A percentile compares a stretch with the other conserved stretches of the same genome.
Conservation (phyloP, 371 early-diverging fungal species). For the Mucor irregularis region DNA sequence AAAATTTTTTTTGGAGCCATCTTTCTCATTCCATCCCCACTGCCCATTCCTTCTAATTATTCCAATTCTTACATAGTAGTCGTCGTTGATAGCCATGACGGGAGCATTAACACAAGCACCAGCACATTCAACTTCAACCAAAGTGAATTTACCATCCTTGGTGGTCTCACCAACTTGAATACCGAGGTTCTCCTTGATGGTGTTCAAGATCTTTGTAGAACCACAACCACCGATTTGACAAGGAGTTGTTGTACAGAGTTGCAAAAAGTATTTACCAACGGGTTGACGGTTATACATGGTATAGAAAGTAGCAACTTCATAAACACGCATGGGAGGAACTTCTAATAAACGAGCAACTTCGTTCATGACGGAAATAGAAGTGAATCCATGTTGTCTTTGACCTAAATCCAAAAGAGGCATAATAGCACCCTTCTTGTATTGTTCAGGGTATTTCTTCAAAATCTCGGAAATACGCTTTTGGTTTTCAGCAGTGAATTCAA, state of each 20-base stretch:
- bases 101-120: slow-evolving; percentile 99
- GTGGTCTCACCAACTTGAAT: slow-evolving; percentile 96
- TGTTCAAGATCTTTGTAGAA: slow-evolving; percentile 84
- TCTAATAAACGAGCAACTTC: slow-evolving; percentile 92
- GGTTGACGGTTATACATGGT: slow-evolving; percentile 99
- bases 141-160: slow-evolving; percentile 90
- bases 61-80: slow-evolving; percentile 79
- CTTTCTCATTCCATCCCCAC: neutral
- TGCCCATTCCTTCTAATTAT: neutral
- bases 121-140: slow-evolving; percentile 98
- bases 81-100: slow-evolving; percentile 96
- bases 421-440: slow-evolving; percentile 97
- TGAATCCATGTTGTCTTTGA: slow-evolving; percentile 94
- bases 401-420: slow-evolving; percentile 96
- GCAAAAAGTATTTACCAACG: slow-evolving; percentile 97
- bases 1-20: too few species aligned
- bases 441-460: slow-evolving; percentile 92
- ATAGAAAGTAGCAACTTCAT: slow-evolving; percentile 99
- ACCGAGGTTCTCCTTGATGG: slow-evolving; percentile 82
- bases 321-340: slow-evolving; percentile 98
- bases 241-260: slow-evolving; percentile 97
- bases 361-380: slow-evolving; percentile 95
- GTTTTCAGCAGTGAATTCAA: slow-evolving; percentile 86
- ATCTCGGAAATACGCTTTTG: slow-evolving; percentile 82
- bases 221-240: slow-evolving; percentile 92